Evolutionary conservation across 2,329 filamentous ascomycete genomes (phyloP).

Genomic region (Ceratocystiopsis sp.): DNA sequence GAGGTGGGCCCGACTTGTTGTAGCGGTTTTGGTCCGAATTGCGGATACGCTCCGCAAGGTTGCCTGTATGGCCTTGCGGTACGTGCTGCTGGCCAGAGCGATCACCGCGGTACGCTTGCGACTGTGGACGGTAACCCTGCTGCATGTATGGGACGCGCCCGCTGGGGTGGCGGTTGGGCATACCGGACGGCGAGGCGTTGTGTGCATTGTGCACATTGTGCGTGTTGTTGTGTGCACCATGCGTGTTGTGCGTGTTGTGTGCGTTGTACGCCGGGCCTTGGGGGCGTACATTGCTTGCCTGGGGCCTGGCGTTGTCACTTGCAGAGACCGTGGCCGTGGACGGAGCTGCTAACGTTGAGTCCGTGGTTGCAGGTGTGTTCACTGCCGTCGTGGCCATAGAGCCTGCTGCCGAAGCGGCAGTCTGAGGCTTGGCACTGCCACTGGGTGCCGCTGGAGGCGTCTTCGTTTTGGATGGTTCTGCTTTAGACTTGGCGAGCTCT

Average conservation of each 20-base stretch:
- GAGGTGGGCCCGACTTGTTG: constrained; percentile 17
- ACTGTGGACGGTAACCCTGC: constrained; percentile 28
- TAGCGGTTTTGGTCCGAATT: constrained; percentile 26
- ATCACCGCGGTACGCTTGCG: constrained; percentile 30
- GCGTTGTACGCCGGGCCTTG: constrained; percentile 1
- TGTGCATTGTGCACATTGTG: constrained; percentile 5
- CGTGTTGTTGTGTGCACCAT: too few relatives aligned
- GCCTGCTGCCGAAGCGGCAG: neutral
- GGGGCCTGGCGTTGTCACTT: neutral
- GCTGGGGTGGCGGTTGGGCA: constrained; percentile 27
- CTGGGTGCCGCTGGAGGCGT: constrained; percentile 2
- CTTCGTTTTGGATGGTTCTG: constrained; percentile 33
- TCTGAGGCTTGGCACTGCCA: too few relatives aligned
- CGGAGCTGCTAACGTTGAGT: neutral
- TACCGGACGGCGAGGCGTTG: constrained; percentile 13
- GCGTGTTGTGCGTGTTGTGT: too few relatives aligned
- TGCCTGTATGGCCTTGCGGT: constrained; percentile 24
- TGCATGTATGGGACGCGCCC: constrained; percentile 32
- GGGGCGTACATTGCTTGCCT: constrained; percentile 2
- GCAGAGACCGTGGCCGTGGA: constrained; percentile 10
- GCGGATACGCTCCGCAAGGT: constrained; percentile 32
- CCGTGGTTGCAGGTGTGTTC: neutral
- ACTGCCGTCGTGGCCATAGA: too few relatives aligned
- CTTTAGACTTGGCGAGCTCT: constrained; percentile 33
- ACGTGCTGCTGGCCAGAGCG: constrained; percentile 26